These are phyloP conservation scores for Trichoderma aggressivum DNA, from an alignment of 2,329 filamentous ascomycete species.

Conservation along the genomic window DNA sequence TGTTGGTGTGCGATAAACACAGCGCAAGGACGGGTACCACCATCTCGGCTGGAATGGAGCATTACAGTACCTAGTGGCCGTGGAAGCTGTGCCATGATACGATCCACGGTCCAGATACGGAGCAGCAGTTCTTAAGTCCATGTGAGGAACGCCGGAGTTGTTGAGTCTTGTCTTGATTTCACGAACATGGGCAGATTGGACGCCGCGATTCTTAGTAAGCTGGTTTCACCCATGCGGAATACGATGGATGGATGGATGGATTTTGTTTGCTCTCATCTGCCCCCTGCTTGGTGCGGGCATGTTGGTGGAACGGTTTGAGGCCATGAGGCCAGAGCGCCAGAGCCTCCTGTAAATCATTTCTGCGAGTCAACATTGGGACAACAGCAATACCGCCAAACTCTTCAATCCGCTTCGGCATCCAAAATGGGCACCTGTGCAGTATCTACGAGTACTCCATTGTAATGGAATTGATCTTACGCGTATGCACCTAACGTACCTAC, in stretches of 20 bases:
- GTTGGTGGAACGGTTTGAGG: slow-evolving; percentile 9
- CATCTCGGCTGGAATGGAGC: neutral
- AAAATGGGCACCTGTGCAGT: neutral
- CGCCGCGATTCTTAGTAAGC: slow-evolving; percentile 1
- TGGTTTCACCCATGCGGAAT: neutral
- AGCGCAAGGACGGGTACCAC: neutral
- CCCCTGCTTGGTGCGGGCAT: neutral
- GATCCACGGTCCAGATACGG: neutral
- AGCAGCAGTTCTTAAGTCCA: slow-evolving; percentile 1
- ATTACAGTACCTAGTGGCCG: too few species aligned
- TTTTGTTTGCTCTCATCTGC: neutral
- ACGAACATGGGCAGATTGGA: neutral
- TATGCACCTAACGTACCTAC: too few species aligned
- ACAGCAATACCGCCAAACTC: neutral
- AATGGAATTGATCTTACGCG: neutral
- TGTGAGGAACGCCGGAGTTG: neutral
- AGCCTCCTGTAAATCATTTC: slow-evolving; percentile 17
- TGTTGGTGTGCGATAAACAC: neutral
- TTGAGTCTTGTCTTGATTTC: neutral
- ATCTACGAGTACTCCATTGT: neutral
- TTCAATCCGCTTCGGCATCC: too few species aligned
- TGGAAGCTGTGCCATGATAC: neutral
- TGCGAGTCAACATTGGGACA: slow-evolving; percentile 1
- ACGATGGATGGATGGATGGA: neutral
- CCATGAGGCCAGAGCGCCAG: neutral